Evolutionary conservation across 129 eudicot genomes (phyloP), one percentile per base, ranked within the genome.

Genomic region (Chrysanthemum lavandulifolium): DNA sequence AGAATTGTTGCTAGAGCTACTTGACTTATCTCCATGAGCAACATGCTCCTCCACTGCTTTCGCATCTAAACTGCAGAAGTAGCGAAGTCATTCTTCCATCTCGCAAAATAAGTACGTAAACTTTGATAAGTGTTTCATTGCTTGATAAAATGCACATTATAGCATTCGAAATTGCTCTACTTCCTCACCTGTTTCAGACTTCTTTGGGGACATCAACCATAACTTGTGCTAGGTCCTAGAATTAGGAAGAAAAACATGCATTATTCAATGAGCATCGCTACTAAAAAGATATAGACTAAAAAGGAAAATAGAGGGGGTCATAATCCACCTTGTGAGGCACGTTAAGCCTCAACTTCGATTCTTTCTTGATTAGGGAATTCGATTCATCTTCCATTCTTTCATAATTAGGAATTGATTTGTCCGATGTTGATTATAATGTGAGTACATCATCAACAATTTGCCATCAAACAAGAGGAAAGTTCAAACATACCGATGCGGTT

Each of bases 1-100:
- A n/a, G 98, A 84, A 40, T 71, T 78, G 51, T 88, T 73, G 74
- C 85, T 78, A 59, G 96, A 89, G 75, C 79, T 83, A 61, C 76
- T 74, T 74, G 89, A 79, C 82, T 75, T 75, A 65, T 80, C 84
- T 65, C 78, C 82, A 9, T 64, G 73, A 61, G 27, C 80, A 66
- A 50, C 78, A 40, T 67, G 77, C 13, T 62, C 81, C 21, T 66
- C 75, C 61, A 74, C 84, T 61, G n/a, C n/a, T n/a, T n/a, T n/a
- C n/a, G n/a, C n/a, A n/a, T n/a, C n/a, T n/a, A n/a, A n/a, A n/a
- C n/a, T n/a, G n/a, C n/a, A n/a, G 83, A 63, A 27, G 80, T 8
- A 31, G 73, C 50, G 25, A 40, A 40, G 0, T 40, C 47, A 74
- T 57, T 74, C 76, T 66, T 73, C 77, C 89, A 55, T 82, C 97